phyloP scores from a whole-genome alignment of 2,329 filamentous ascomycete genomes.

The Mollisiaceae sp. region DNA sequence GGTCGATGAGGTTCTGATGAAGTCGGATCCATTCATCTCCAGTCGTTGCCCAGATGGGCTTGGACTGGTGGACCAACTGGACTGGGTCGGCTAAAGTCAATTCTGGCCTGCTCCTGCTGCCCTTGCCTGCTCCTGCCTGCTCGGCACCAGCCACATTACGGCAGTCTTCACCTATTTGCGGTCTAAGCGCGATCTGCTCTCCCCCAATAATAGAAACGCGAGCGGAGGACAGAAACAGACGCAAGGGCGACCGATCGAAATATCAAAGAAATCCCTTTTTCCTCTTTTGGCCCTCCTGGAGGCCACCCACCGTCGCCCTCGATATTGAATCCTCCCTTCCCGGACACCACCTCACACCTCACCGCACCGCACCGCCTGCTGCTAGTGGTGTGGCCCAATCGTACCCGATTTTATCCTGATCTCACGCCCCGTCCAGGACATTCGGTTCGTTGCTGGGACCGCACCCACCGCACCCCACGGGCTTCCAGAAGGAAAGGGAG shows the following conservation, averaged over 20 bases:
- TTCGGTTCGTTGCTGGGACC: neutral
- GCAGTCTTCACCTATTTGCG: neutral
- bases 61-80: neutral
- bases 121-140: neutral
- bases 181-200: neutral
- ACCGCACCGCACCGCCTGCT: neutral
- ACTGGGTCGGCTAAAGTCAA: neutral
- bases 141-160: neutral
- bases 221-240: neutral
- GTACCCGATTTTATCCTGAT: constrained; percentile 9
- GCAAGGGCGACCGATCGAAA: neutral
- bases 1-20: neutral
- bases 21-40: no score
- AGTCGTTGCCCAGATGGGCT: no score
- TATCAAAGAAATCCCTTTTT: constrained; percentile 1
- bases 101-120: neutral
- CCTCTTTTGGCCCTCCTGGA: neutral
- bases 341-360: neutral
- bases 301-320: neutral
- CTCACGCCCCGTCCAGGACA: neutral
- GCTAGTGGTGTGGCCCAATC: neutral
- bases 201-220: neutral
- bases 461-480: neutral
- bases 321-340: constrained; percentile 11
- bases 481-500: neutral